Evolutionary conservation across 345 rosid genomes (phyloP).

Genomic region (Capsella bursapastoris): DNA sequence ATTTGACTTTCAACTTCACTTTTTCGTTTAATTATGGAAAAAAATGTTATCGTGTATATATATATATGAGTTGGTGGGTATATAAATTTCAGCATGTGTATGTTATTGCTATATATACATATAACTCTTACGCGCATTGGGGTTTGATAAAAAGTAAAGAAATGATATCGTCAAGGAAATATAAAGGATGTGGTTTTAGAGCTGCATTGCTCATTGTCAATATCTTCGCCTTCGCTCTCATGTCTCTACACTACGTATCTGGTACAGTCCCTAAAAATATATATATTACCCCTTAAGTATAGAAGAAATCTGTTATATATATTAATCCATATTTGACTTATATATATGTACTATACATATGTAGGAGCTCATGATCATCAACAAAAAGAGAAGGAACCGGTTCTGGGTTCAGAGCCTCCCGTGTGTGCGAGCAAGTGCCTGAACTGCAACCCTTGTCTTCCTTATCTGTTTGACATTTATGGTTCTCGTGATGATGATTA

Average conservation of each 20-base stretch:
- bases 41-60: neutral
- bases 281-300: neutral
- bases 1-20: neutral
- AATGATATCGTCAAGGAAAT: slow-evolving; percentile 29
- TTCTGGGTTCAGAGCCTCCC: slow-evolving; percentile 83
- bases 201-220: slow-evolving; percentile 32
- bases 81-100: neutral
- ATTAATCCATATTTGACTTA: neutral
- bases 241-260: slow-evolving; percentile 20
- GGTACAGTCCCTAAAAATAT: slow-evolving; percentile 21
- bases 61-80: no score
- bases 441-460: slow-evolving; percentile 70
- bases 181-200: slow-evolving; percentile 30
- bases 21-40: neutral
- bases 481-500: slow-evolving; percentile 28
- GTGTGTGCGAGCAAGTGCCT: slow-evolving; percentile 65
- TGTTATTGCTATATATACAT: neutral
- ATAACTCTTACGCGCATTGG: slow-evolving; percentile 7
- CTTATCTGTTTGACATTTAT: slow-evolving; percentile 58
- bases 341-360: neutral
- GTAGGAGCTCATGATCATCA: slow-evolving; percentile 26
- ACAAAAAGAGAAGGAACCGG: slow-evolving; percentile 38
- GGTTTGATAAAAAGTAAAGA: slow-evolving; percentile 5
- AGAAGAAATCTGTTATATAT: neutral
- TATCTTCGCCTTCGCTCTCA: slow-evolving; percentile 24